Evolutionary conservation across 2,329 filamentous ascomycete genomes (phyloP).

Genomic region (Aspergillus ibericus): DNA sequence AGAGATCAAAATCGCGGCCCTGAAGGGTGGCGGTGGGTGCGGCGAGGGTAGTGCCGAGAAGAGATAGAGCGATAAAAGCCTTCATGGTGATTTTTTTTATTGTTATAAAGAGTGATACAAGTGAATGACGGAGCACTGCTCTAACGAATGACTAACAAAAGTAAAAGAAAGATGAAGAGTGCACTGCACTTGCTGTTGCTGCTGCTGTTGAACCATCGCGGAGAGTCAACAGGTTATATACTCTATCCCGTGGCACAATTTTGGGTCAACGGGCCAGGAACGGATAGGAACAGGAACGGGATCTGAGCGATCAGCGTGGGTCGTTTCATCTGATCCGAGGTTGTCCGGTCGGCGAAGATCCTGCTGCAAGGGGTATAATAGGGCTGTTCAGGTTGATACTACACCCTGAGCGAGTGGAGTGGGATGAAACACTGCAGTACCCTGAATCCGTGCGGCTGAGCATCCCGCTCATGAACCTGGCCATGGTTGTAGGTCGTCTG

Average conservation of each 20-base stretch:
- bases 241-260: not conserved
- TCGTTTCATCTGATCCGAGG: no score
- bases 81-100: conserved; percentile 22
- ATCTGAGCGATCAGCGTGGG: not conserved
- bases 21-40: conserved; percentile 28
- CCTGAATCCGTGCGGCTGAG: not conserved
- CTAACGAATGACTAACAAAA: conserved; percentile 4
- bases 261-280: no score
- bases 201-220: not conserved
- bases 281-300: not conserved
- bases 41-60: conserved; percentile 23
- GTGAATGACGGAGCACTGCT: conserved; percentile 20
- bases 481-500: not conserved
- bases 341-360: no score
- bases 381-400: no score
- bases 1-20: conserved; percentile 20
- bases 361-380: no score
- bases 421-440: no score
- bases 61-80: conserved; percentile 19
- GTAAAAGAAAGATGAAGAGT: not conserved
- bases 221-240: not conserved
- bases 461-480: not conserved
- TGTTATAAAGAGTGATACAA: no score
- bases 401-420: no score
- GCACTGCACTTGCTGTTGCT: conserved; percentile 2